Evolutionary conservation across 176 grass and related monocot species (phyloP).

Genomic region (Raddia guianensis): DNA sequence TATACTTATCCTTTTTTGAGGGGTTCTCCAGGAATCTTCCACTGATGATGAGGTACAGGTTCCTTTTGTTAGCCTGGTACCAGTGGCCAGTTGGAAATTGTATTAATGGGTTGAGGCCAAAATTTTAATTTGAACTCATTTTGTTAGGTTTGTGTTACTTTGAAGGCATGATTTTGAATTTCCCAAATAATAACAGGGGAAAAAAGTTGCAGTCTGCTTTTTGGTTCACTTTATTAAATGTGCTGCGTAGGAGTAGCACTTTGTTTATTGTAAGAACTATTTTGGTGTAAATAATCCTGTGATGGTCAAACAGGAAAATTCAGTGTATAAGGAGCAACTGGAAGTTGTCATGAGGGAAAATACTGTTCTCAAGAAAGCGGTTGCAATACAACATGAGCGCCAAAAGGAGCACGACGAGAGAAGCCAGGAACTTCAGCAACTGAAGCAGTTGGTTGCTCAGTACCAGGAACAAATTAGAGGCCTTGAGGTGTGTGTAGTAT

Average conservation of each 20-base stretch:
- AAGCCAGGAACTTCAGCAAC: constrained; percentile 57
- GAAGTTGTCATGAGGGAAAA: constrained; percentile 59
- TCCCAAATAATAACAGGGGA: no score
- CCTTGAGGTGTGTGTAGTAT: constrained; percentile 57
- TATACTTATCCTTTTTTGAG: background rate
- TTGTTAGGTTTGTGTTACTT: background rate
- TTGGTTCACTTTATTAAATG: background rate
- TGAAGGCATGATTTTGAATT: background rate
- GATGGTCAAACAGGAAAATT: constrained; percentile 51
- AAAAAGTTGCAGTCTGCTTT: background rate
- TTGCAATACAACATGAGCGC: constrained; percentile 73
- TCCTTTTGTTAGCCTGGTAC: background rate
- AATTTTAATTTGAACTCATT: background rate
- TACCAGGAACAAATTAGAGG: constrained; percentile 75
- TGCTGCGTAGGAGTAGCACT: background rate
- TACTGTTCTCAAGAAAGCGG: constrained; percentile 70
- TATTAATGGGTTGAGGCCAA: background rate
- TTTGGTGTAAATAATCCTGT: constrained; percentile 1
- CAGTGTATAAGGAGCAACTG: constrained; percentile 62
- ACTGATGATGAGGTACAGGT: background rate
- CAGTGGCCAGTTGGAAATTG: background rate
- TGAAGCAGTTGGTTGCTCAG: constrained; percentile 69
- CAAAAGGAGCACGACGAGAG: constrained; percentile 65
- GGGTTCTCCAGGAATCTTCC: background rate
- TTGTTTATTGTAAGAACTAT: background rate